phyloP scores from a whole-genome alignment of 2,329 filamentous ascomycete genomes.

The Didymella pomorum region DNA sequence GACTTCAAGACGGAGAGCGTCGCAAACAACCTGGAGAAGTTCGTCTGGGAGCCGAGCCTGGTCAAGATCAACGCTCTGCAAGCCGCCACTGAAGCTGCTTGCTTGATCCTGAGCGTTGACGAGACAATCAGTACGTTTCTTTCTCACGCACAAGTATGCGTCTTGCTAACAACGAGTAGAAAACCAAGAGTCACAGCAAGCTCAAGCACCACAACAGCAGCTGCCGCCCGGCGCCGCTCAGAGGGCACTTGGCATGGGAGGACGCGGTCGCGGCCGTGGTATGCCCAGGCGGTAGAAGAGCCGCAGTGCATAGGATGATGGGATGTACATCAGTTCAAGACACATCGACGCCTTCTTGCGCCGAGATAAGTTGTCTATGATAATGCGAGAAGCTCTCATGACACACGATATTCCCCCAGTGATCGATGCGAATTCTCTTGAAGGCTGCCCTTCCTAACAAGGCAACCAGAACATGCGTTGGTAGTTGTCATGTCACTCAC shows the following conservation, averaged over 20 bases:
- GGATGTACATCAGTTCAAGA: constrained; percentile 37
- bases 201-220: constrained; percentile 79
- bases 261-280: constrained; percentile 62
- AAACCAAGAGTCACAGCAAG: constrained; percentile 90
- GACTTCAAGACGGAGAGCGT: constrained; percentile 94
- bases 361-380: constrained; percentile 42
- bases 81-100: constrained; percentile 93
- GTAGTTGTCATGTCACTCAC: not conserved
- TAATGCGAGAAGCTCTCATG: constrained; percentile 37
- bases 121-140: constrained; percentile 85
- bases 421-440: not conserved
- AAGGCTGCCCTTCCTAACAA: not conserved
- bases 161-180: constrained; percentile 54
- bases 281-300: constrained; percentile 78
- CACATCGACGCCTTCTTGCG: constrained; percentile 21
- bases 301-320: not conserved
- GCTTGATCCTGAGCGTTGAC: constrained; percentile 93
- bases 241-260: constrained; percentile 82
- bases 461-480: not conserved
- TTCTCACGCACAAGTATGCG: not conserved
- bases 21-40: constrained; percentile 90
- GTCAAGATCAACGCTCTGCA: constrained; percentile 98
- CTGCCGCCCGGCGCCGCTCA: constrained; percentile 76
- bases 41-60: constrained; percentile 96
- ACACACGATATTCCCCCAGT: not conserved